Evolutionary conservation across 768 basidiomycete genomes (phyloP).

Genomic region (Suillus luteus): DNA sequence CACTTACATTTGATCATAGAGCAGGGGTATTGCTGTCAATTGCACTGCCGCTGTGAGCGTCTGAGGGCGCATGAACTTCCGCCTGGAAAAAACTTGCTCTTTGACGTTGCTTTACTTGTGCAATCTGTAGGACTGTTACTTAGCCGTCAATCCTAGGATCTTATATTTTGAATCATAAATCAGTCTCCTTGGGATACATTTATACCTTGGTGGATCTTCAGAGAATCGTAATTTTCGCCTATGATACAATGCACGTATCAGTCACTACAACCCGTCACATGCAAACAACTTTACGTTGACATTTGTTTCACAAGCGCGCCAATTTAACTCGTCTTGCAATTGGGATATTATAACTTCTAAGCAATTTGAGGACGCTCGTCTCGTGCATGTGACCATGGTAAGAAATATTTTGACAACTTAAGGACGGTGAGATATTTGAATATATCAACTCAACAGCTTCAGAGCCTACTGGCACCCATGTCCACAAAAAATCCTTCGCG

Average conservation of each 20-base stretch:
- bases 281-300: neutral
- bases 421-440: neutral
- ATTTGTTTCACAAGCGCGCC: neutral
- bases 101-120: neutral
- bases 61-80: neutral
- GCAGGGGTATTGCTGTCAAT: neutral
- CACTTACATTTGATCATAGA: neutral
- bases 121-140: neutral
- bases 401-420: neutral
- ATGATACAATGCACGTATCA: neutral
- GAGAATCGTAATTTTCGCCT: neutral
- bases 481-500: neutral
- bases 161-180: neutral
- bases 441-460: neutral
- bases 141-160: neutral
- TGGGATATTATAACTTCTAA: neutral
- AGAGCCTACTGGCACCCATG: neutral
- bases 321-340: neutral
- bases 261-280: neutral
- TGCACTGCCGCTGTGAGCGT: neutral
- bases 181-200: neutral
- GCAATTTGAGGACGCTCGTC: neutral
- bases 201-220: neutral
- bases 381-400: neutral
- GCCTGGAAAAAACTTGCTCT: neutral